Conservation (phyloP, 352 stramenopile genomes). For the Globisporangium middletonii region DNA sequence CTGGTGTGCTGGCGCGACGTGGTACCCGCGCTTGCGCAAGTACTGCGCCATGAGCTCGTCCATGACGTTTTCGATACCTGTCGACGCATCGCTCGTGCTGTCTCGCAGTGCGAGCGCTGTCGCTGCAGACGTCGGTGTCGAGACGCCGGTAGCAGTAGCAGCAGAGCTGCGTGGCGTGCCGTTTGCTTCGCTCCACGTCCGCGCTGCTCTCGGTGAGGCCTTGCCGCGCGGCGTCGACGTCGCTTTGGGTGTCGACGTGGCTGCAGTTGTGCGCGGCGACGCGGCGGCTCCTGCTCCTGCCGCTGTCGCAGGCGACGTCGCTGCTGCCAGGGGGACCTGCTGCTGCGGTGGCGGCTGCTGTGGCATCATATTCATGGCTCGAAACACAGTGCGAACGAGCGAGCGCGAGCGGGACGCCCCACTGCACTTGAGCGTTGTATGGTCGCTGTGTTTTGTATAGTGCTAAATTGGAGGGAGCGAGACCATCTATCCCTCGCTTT, state of each 20-base stretch:
- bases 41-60: slow-evolving; percentile 72
- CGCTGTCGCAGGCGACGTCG: not conserved
- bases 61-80: slow-evolving; percentile 29
- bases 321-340: not conserved
- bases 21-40: slow-evolving; percentile 48
- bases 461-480: not conserved
- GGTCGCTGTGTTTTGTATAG: not conserved
- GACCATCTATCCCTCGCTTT: not conserved
- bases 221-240: not conserved
- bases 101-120: not conserved
- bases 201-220: not conserved
- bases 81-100: not conserved
- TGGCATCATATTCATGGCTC: slow-evolving; percentile 15
- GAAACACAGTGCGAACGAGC: slow-evolving; percentile 4
- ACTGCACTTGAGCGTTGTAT: not conserved
- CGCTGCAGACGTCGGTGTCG: not conserved
- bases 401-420: not conserved
- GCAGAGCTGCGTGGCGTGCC: not conserved
- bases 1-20: slow-evolving; percentile 19
- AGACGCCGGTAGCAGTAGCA: not conserved
- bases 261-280: not conserved
- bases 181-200: not conserved
- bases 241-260: not conserved
- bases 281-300: not conserved
- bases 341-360: not conserved